Base-by-base conservation (phyloP, 371 early-diverging fungal genomes). In the Mortierella sp. region DNA sequence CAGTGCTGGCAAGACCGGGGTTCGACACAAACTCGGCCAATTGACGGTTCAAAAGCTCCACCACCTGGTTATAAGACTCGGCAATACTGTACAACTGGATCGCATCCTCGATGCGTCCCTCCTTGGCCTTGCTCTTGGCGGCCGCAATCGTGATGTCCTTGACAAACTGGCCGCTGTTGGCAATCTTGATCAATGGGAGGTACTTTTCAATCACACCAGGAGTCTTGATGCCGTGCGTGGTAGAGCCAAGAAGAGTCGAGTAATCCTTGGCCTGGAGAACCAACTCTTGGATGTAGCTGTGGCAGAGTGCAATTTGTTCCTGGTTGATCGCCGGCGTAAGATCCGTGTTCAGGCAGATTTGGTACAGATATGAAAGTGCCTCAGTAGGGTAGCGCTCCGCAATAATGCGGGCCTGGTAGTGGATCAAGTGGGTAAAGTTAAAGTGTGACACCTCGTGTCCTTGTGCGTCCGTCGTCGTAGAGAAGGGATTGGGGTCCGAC, bases 71-170 rank as follows among this genome's bases (percentile, higher is more conserved):
- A 82, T 95, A 96, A 63, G 97, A 94, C 84, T 93, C 90, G 14
- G 94, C 94, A 60, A 95, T 87, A 82, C 97, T 92, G 80, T 93
- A 96, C 28, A 97, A 91, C 80, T 90, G 84, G 28, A 97, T 90
- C 2, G 96, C 94, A 79, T 97, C 97, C 50, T 88, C 88, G 70
- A 95, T 91, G 28, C 91, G 89, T 4, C 96, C 96, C 72, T 93
- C 91, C 45, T 90, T 89, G 34, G 91, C 91, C 65, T 94, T 94
- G 26, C 91, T 90, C 74, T 94, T 90, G 6, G 97, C 98, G 50
- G 96, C 91, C 42, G 91, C 92, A 7, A 89, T 75, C 8, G 94
- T 87, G 24, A 98, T 92, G 1, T 87, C 72, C 54, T 91, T 83
- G 31, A 93, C 80, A 78, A 95, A 94, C 73, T 94, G 94, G n/a